Percentiles rank a stretch among this genome's conserved stretches.
These are phyloP conservation scores for Dysphania ambrosioides DNA, from an alignment of 148 eudicot species.

Conservation along the genomic window DNA sequence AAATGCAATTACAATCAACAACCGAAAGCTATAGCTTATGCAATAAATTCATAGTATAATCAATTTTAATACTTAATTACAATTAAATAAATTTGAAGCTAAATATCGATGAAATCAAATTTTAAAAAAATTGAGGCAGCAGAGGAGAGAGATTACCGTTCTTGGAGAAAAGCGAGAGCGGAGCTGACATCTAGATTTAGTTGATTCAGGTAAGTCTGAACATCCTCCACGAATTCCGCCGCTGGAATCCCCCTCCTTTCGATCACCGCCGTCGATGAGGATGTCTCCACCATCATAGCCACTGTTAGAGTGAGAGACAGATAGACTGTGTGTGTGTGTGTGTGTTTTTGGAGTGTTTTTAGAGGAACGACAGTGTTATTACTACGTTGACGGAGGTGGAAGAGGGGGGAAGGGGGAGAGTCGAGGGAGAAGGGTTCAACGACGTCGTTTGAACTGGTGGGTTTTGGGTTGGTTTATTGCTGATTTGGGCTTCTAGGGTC, in stretches of 20 bases:
- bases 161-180: constrained; percentile 76
- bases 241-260: constrained; percentile 82
- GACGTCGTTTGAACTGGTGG: not conserved
- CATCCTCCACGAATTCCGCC: constrained; percentile 72
- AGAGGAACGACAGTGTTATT: not conserved
- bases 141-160: constrained; percentile 46
- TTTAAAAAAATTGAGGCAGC: not conserved
- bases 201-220: constrained; percentile 59
- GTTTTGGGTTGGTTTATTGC: not conserved
- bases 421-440: not conserved
- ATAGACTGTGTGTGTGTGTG: not conserved
- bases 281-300: constrained; percentile 21
- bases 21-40: not conserved
- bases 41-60: not conserved
- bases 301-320: constrained; percentile 15
- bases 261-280: constrained; percentile 22
- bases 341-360: not conserved
- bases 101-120: not conserved
- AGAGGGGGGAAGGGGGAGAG: not conserved
- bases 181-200: constrained; percentile 73
- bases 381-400: not conserved
- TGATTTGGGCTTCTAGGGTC: not conserved
- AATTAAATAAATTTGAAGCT: not conserved
- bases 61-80: not conserved
- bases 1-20: not conserved